Evolutionary conservation across 306 rosid genomes (phyloP), one percentile per base, ranked within the genome.

Genomic region (Abrus precatorius): DNA sequence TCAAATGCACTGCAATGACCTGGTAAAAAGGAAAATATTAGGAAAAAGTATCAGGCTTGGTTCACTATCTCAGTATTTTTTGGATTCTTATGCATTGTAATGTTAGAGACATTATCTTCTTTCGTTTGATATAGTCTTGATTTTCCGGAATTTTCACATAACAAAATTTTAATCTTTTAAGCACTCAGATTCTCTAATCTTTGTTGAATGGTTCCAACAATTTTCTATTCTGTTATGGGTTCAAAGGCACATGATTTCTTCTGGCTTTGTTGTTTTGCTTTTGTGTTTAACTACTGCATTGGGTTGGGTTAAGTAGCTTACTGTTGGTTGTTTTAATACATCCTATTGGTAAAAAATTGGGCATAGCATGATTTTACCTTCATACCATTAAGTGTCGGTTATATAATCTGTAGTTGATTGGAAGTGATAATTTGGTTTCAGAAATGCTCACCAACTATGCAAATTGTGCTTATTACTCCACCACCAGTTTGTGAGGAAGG

Each of bases 401-500:
- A 38, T 52, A 84, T 73, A 53, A 83, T 76, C 41, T 44, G 49
- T 65, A 54, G 10, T 53, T 81, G 63, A 80, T 61, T n/a, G 1
- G 27, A 47, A 65, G 34, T 73, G 7, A 74, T 45, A 48, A 77
- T 91, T 57, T 86, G 80, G 78, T 89, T 85, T 84, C 93, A 95
- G 99, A 84, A 86, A 67, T 82, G 88, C 83, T 90, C 88, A 34
- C 86, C 96, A 43, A 69, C 87, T 27, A 84, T 90, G 86, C 84
- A 85, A 72, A 82, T 91, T 75, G 89, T 93, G 89, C 90, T 95
- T 53, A 91, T 95, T 69, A 88, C 93, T 67, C 99, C 96, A 65
- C 99, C 99, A 5, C 98, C 99, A 53, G 47, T 95, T 64, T 89
- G 82, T 33, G 99, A 91, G 87, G 92, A 88, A 77, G 96, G 99